These are phyloP conservation scores for Mycena kentingensis DNA, from an alignment of 768 basidiomycete genomes.

Conservation along the genomic window DNA sequence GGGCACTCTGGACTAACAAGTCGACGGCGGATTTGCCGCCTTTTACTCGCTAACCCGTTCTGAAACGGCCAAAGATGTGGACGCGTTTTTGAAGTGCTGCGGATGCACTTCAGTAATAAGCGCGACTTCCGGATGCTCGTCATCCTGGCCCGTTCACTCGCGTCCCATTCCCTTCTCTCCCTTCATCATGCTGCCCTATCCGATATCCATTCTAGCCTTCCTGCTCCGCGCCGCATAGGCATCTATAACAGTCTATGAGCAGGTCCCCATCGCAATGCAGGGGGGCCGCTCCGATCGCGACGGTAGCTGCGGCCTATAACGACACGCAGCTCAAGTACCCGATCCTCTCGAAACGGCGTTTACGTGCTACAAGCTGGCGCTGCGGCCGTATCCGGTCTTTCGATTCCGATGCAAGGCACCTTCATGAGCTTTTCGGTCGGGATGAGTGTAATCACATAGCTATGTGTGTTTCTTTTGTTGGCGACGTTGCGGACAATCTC, in stretches of 20 bases:
- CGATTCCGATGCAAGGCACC: conserved; percentile 39
- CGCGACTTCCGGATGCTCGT: not conserved
- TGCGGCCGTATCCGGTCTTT: conserved; percentile 24
- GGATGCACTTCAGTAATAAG: conserved; percentile 6
- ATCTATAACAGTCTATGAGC: conserved; percentile 30
- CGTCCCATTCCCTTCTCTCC: not conserved
- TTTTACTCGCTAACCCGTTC: too few species aligned
- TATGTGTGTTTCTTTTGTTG: conserved; percentile 30
- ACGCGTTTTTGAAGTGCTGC: conserved; percentile 12
- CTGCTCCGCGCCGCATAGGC: conserved; percentile 16
- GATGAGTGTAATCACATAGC: conserved; percentile 42
- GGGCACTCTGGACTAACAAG: too few species aligned
- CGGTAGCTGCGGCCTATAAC: conserved; percentile 32
- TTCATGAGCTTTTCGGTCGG: conserved; percentile 49
- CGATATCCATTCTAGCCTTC: conserved; percentile 2
- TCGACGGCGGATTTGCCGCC: too few species aligned
- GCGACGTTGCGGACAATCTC: not conserved
- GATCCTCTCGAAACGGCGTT: conserved; percentile 26
- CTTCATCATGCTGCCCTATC: conserved; percentile 5
- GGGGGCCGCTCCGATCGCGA: conserved; percentile 21
- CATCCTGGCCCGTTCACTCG: not conserved
- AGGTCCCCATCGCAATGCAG: conserved; percentile 25
- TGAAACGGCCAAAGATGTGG: not conserved
- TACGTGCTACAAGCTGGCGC: conserved; percentile 22
- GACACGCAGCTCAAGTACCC: conserved; percentile 30